Evolutionary conservation across 164 flowering plant genomes (phyloP), one percentile per base, ranked within the genome.

Genomic region (Sextonia rubra): DNA sequence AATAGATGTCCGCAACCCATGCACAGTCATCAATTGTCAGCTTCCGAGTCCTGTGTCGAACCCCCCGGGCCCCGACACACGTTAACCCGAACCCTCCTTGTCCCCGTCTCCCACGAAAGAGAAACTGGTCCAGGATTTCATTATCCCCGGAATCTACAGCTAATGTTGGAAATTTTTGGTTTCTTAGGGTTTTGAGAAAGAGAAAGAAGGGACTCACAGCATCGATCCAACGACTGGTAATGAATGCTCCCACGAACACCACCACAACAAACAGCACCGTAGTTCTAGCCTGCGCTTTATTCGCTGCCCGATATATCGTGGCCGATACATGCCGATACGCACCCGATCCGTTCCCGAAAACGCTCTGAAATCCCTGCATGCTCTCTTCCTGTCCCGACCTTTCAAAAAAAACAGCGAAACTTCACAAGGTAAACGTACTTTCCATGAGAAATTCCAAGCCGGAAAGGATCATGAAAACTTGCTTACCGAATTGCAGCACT

Each of bases 161-260:
- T 37, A 37, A 37, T 7, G 44, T 0, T 37, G 44, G 44, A 37
- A 7, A 37, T 1, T 5, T 37, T 37, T 5, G 44, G 44, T 1
- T 37, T 37, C n/a, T 37, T 1, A 37, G 44, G 44, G 44, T 37
- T 37, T 37, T 37, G 8, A 37, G 44, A 37, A 37, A 37, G 11
- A 37, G 44, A 25, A 0, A 14, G 20, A 64, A 29, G 14, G n/a
- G 4, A 77, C 85, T 75, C 74, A 87, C 89, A 58, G 79, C 62
- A 48, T 82, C 77, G 72, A 83, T 80, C 66, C 80, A 75, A 82
- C 87, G 93, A 76, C 86, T 75, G 77, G 80, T 70, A 66, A 85
- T n/a, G 37, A 83, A 83, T 64, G 85, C 89, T 75, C 86, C 83
- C 73, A 77, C 12, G 60, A 61, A 71, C 58, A 74, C 61, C 18